These are phyloP conservation scores for Calamus simplicifolius DNA, from an alignment of 176 grass and related monocot genomes.

Conservation along the genomic window DNA sequence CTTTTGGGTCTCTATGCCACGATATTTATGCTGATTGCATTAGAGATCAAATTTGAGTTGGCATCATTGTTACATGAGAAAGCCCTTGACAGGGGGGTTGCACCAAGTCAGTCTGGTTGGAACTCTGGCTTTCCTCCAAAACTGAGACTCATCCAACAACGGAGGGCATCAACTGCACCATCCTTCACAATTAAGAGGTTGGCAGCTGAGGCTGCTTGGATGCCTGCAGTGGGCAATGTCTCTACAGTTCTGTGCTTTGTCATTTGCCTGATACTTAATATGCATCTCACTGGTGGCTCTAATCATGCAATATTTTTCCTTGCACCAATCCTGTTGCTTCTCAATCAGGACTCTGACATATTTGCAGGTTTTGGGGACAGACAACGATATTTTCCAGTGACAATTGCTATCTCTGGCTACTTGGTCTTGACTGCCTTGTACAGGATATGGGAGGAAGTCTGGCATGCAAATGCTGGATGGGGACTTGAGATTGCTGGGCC, in stretches of 20 bases:
- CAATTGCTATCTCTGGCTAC: slow-evolving; percentile 62
- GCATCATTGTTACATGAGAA: slow-evolving; percentile 77
- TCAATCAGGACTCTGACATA: slow-evolving; percentile 97
- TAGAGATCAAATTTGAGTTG: slow-evolving; percentile 93
- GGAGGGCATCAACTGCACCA: slow-evolving; percentile 61
- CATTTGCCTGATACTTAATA: slow-evolving; percentile 83
- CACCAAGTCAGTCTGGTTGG: slow-evolving; percentile 33
- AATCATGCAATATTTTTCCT: slow-evolving; percentile 94
- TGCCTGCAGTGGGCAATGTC: slow-evolving; percentile 95
- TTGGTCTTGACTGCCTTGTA: slow-evolving; percentile 76
- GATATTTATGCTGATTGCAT: slow-evolving; percentile 94
- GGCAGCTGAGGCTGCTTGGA: slow-evolving; percentile 92
- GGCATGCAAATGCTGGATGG: slow-evolving; percentile 60
- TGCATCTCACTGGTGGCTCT: slow-evolving; percentile 78
- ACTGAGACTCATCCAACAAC: slow-evolving; percentile 73
- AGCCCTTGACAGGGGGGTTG: slow-evolving; percentile 33
- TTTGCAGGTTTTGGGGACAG: slow-evolving; percentile 87
- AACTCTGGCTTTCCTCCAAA: slow-evolving; percentile 65
- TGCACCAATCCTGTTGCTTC: slow-evolving; percentile 80
- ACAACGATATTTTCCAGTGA: slow-evolving; percentile 92
- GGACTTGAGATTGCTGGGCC: slow-evolving; percentile 74
- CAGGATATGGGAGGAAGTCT: slow-evolving; percentile 78
- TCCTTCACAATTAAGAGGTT: slow-evolving; percentile 93
- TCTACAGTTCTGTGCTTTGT: slow-evolving; percentile 75
- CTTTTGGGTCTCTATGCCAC: slow-evolving; percentile 96